Evolutionary conservation across 2,329 filamentous ascomycete species (phyloP).

Genomic region (Lachnum nothofagi): DNA sequence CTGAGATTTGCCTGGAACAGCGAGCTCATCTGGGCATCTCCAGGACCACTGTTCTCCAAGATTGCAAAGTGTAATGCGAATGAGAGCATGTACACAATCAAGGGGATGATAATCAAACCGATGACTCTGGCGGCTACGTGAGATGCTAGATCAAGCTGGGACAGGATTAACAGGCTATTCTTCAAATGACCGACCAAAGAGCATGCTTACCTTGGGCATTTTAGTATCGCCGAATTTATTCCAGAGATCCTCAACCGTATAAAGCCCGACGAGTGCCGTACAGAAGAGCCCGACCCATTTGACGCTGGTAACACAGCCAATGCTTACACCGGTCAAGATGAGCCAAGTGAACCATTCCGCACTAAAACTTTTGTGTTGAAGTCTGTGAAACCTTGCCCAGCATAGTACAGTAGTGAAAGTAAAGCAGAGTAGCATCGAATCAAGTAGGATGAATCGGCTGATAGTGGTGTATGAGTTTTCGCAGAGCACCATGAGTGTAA

Average conservation of each 20-base stretch:
- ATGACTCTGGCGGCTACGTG: constrained; percentile 77
- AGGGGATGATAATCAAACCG: constrained; percentile 81
- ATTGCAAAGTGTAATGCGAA: constrained; percentile 94
- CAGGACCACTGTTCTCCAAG: constrained; percentile 86
- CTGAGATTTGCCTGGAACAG: constrained; percentile 95
- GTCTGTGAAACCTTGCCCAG: constrained; percentile 93
- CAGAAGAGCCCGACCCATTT: constrained; percentile 97
- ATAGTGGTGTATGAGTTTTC: constrained; percentile 99
- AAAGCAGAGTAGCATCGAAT: constrained; percentile 97
- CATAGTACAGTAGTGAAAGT: constrained; percentile 97
- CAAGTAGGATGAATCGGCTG: constrained; percentile 93
- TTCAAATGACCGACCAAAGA: neutral
- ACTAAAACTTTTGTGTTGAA: constrained; percentile 80
- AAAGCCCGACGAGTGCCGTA: constrained; percentile 88
- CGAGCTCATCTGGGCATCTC: constrained; percentile 99
- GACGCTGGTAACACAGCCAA: constrained; percentile 96
- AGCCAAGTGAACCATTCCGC: constrained; percentile 93
- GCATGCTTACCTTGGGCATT: constrained; percentile 68
- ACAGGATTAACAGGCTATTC: constrained; percentile 20
- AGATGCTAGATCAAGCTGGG: constrained; percentile 58
- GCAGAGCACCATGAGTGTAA: constrained; percentile 94
- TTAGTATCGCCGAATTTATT: constrained; percentile 92
- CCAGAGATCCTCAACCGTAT: constrained; percentile 96
- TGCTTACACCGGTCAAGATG: constrained; percentile 86
- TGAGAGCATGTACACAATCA: constrained; percentile 89